Conservation (phyloP, 768 basidiomycete genomes). For the Trametes villosa region DNA sequence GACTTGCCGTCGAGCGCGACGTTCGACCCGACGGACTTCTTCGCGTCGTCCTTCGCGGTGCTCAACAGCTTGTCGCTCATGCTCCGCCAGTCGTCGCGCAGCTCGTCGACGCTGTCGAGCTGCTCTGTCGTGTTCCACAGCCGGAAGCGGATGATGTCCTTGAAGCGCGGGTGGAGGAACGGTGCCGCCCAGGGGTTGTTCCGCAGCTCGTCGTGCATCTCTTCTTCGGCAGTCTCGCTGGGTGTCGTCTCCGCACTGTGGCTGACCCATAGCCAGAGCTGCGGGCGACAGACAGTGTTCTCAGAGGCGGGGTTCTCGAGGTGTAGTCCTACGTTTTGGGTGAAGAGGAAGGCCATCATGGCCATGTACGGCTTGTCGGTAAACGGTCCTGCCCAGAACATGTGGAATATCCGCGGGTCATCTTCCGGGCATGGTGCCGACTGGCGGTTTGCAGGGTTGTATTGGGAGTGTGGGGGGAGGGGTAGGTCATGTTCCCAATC, state of each 20-base stretch:
- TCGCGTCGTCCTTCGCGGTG: constrained; percentile 52
- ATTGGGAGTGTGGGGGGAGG: constrained; percentile 53
- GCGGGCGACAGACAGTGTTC: constrained; percentile 76
- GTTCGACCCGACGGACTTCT: constrained; percentile 30
- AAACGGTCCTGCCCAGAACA: constrained; percentile 99
- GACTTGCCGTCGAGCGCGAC: constrained; percentile 22
- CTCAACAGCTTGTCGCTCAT: constrained; percentile 81
- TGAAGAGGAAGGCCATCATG: constrained; percentile 93
- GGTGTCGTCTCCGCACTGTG: constrained; percentile 91
- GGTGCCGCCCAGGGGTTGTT: constrained; percentile 93
- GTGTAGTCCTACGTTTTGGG: constrained; percentile 91
- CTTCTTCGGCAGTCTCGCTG: constrained; percentile 76
- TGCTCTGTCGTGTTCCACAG: constrained; percentile 99
- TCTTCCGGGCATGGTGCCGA: constrained; percentile 76
- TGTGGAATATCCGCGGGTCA: constrained; percentile 90
- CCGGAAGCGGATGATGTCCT: constrained; percentile 90
- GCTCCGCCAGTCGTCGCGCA: constrained; percentile 87
- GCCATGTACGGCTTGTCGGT: constrained; percentile 99
- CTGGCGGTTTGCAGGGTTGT: constrained; percentile 53
- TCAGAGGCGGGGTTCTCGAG: constrained; percentile 51
- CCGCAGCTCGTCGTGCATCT: constrained; percentile 85
- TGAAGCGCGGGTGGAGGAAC: constrained; percentile 91
- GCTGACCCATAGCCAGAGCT: constrained; percentile 99
- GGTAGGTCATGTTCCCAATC: constrained; percentile 58
- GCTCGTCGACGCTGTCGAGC: constrained; percentile 86